These are phyloP conservation scores for Dictyostelium capitatum DNA, from an alignment of 78 protist genomes.

Conservation along the genomic window DNA sequence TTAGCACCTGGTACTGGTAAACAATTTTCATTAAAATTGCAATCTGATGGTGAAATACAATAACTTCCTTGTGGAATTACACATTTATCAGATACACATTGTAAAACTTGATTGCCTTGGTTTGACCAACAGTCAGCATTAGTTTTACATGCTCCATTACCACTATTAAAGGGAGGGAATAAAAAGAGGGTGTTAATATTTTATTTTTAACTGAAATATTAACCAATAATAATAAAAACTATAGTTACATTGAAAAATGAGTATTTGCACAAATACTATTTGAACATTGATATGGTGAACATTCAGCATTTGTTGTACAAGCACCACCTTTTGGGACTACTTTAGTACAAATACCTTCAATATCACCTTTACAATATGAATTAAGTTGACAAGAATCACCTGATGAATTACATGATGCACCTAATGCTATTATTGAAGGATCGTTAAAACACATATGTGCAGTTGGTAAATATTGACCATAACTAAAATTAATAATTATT, in stretches of 20 bases:
- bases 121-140: conserved; percentile 6
- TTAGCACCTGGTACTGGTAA: not conserved
- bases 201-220: too few relatives aligned
- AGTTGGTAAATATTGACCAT: not conserved
- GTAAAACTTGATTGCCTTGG: not conserved
- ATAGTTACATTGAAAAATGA: conserved; percentile 7
- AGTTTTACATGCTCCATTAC: not conserved
- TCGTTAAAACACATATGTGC: not conserved
- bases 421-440: not conserved
- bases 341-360: not conserved
- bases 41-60: not conserved
- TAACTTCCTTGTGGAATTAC: not conserved
- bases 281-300: not conserved
- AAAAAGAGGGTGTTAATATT: not conserved
- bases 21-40: not conserved
- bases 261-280: not conserved
- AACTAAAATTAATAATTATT: not conserved
- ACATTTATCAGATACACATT: not conserved
- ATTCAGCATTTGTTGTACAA: not conserved
- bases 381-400: not conserved
- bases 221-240: too few relatives aligned
- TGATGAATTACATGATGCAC: not conserved
- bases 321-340: not conserved
- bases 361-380: not conserved
- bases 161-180: not conserved